These are phyloP conservation scores for Tricholoma sp. DNA, from an alignment of 768 basidiomycete species.

Conservation along the genomic window DNA sequence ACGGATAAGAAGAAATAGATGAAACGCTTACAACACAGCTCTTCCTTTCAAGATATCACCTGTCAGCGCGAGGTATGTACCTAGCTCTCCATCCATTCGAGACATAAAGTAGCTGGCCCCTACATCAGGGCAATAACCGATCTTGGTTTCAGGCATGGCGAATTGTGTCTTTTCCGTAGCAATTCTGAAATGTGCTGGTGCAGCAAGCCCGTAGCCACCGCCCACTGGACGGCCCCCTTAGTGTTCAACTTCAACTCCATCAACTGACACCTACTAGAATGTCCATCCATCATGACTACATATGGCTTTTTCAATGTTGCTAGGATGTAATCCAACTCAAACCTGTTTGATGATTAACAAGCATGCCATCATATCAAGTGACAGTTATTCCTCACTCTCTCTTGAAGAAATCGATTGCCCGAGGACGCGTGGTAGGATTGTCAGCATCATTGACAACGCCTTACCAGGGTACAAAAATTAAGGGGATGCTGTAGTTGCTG, in stretches of 20 bases:
- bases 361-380: slow-evolving; percentile 9
- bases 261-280: slow-evolving; percentile 65
- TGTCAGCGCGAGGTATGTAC: slow-evolving; percentile 92
- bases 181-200: slow-evolving; percentile 83
- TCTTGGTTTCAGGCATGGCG: slow-evolving; percentile 96
- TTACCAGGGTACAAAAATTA: slow-evolving; percentile 21
- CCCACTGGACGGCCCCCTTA: slow-evolving; percentile 59
- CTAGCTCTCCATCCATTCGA: slow-evolving; percentile 84
- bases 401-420: slow-evolving; percentile 86
- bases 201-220: slow-evolving; percentile 86
- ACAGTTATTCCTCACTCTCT: slow-evolving; percentile 52
- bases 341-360: slow-evolving; percentile 39
- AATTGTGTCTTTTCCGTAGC: slow-evolving; percentile 90
- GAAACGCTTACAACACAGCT: slow-evolving; percentile 71
- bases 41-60: slow-evolving; percentile 68
- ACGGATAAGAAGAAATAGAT: not conserved
- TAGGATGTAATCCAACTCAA: slow-evolving; percentile 73
- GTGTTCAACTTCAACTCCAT: slow-evolving; percentile 3
- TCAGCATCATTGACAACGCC: slow-evolving; percentile 53
- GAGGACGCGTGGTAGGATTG: slow-evolving; percentile 43
- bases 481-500: slow-evolving; percentile 1
- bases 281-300: slow-evolving; percentile 84
- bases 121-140: slow-evolving; percentile 89
- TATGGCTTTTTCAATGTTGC: slow-evolving; percentile 82
- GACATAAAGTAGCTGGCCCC: slow-evolving; percentile 89